Percentiles rank a stretch among this genome's conserved stretches.
Evolutionary conservation across 495 filamentous ascomycete genomes (phyloP).

Genomic region (Aspergillus sclerotioniger): DNA sequence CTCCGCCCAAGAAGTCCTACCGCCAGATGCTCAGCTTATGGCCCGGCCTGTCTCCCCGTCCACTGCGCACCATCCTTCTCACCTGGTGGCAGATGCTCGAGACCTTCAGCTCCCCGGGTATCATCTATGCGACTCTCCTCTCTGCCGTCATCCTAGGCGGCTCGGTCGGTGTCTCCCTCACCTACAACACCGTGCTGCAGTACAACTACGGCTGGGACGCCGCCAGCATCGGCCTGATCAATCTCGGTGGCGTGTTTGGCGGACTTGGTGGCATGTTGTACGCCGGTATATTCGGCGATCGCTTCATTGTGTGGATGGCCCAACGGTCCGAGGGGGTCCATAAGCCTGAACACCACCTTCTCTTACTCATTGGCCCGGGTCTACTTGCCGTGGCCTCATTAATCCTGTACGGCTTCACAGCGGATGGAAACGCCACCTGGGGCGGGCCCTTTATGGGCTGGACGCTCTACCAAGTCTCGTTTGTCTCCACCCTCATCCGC

Average conservation of each 20-base stretch:
- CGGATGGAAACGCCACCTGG: constrained; percentile 27
- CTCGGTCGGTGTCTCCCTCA: constrained; percentile 34
- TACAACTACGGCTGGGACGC: constrained; percentile 31
- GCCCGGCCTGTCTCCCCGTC: constrained; percentile 13
- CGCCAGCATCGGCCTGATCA: constrained; percentile 33
- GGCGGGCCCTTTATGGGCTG: constrained; percentile 40
- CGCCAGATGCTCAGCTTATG: constrained; percentile 31
- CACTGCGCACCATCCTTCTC: constrained; percentile 14
- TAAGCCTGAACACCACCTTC: constrained; percentile 34
- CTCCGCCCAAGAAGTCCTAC: constrained; percentile 28
- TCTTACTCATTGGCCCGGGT: constrained; percentile 32
- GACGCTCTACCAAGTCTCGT: constrained; percentile 34
- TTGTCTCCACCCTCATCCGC: constrained; percentile 37
- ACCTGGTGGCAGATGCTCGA: constrained; percentile 34
- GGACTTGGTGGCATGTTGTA: constrained; percentile 38
- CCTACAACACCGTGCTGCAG: constrained; percentile 37
- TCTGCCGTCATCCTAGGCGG: constrained; percentile 33
- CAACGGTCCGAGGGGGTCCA: constrained; percentile 33
- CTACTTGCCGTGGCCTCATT: constrained; percentile 30
- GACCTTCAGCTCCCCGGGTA: constrained; percentile 35
- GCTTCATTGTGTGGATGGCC: constrained; percentile 33
- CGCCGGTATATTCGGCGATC: constrained; percentile 31
- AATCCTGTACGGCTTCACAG: constrained; percentile 36
- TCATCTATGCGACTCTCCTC: constrained; percentile 35
- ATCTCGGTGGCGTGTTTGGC: constrained; percentile 35